These are phyloP conservation scores for Coemansia sp. DNA, from an alignment of 192 early-diverging fungal genomes.

Conservation along the genomic window DNA sequence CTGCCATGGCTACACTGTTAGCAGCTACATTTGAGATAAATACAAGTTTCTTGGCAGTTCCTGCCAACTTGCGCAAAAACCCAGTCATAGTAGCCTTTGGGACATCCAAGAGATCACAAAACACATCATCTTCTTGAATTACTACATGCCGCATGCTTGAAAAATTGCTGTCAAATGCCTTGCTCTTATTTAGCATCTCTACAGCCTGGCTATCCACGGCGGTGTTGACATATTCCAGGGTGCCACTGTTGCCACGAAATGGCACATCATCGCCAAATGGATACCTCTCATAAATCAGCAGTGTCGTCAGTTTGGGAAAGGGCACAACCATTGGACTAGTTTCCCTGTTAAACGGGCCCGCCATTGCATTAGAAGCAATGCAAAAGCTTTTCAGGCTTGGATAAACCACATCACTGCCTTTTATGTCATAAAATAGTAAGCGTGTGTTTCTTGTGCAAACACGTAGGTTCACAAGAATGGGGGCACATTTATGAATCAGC, in stretches of 20 bases:
- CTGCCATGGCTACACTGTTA: neutral
- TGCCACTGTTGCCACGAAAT: neutral
- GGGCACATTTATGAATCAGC: neutral
- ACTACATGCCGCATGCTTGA: neutral
- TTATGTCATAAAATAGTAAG: neutral
- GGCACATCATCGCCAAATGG: neutral
- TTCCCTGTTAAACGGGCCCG: neutral
- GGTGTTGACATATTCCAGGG: neutral
- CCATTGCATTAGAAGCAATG: neutral
- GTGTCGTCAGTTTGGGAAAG: neutral
- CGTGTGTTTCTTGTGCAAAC: neutral
- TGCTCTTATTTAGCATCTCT: neutral
- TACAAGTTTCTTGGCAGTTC: neutral
- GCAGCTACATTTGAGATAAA: neutral
- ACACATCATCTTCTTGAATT: neutral
- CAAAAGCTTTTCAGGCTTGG: neutral
- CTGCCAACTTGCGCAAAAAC: neutral
- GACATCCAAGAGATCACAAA: neutral
- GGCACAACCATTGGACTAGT: neutral
- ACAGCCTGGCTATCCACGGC: neutral
- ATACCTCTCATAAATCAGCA: neutral
- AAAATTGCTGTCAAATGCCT: neutral
- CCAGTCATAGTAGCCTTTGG: neutral
- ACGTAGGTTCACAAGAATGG: neutral
- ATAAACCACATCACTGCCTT: neutral